phyloP scores from a whole-genome alignment of 345 rosid species.

The Aquilaria yunnanensis region DNA sequence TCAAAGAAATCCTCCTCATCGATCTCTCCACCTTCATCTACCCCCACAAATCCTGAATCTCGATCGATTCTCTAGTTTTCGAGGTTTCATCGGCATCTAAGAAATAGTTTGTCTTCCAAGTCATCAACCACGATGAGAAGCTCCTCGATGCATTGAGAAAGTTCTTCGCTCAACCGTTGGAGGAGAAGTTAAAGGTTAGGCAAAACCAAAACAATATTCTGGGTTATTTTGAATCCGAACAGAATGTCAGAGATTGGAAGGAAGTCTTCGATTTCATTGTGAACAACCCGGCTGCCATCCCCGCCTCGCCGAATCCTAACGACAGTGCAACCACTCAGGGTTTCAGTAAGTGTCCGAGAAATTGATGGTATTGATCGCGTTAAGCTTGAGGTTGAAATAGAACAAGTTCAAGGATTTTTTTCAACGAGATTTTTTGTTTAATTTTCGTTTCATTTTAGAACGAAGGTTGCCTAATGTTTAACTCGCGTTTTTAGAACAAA shows the following conservation, averaged over 20 bases:
- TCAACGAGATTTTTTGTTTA: no score
- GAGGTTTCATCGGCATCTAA: constrained; percentile 59
- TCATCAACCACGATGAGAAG: constrained; percentile 64
- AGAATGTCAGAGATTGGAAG: constrained; percentile 92
- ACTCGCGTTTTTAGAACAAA: no score
- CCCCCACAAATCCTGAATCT: constrained; percentile 18
- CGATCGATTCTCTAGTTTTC: constrained; percentile 21
- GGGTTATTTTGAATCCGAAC: constrained; percentile 77
- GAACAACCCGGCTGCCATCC: constrained; percentile 49
- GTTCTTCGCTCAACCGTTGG: constrained; percentile 44
- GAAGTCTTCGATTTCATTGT: constrained; percentile 66
- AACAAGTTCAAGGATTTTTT: constrained; percentile 46
- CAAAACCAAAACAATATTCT: constrained; percentile 57
- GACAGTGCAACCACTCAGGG: constrained; percentile 36
- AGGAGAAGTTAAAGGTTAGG: constrained; percentile 57
- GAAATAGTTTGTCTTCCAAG: constrained; percentile 84
- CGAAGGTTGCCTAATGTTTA: no score
- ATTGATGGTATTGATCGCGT: constrained; percentile 49
- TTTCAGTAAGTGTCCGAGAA: constrained; percentile 69
- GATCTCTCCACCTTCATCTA: constrained; percentile 26
- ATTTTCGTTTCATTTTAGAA: no score
- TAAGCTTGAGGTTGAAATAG: constrained; percentile 58
- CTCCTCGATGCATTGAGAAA: constrained; percentile 34
- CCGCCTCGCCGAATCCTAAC: constrained; percentile 49
- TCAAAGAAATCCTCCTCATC: constrained; percentile 39